Base-by-base conservation (phyloP, 2,329 filamentous ascomycete species). In the Ophiobolus disseminans region DNA sequence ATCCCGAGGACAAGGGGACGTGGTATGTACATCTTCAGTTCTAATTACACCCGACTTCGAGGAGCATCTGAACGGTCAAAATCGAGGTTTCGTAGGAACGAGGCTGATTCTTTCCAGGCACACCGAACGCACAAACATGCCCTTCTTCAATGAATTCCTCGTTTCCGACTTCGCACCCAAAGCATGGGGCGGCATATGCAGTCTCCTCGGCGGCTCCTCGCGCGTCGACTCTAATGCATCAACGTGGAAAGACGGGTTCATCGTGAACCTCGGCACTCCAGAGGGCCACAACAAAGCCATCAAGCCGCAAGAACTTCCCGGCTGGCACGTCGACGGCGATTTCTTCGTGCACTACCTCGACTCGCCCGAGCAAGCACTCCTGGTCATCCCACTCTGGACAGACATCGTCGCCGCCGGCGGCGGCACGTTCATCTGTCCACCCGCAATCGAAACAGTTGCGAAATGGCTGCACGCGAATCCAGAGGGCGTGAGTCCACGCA, bases 331-430 rank as follows among this genome's bases (percentile, higher is more conserved):
- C 14, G 86, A 89, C 69, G 86, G 86, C 7, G 86, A 89, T 58
- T 89, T 88, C 69, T 89, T 89, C 66, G 78, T 86, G 4, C 86
- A 89, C 73, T 90, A 86, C 57, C 80, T 90, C 26, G 86, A 89
- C 65, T 86, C 82, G 16, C 83, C 83, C 0, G 87, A 90, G 73
- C 87, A 90, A 68, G 87, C 78, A 0, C 72, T 89, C 11, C 76
- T 89, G 1, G 84, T 89, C 10, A 88, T 87, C 31, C 86, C 86
- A 1, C 69, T 89, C 4, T 89, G 86, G 73, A 84, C 79, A 0
- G 85, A 89, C 62, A 82, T 89, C 41, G 72, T 75, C 7, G 70
- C 81, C 0, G 76, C 79, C 25, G 86, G 83, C 4, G 87, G 87
- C 20, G 87, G 83, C 3, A 89, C 86, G 0, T 77, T 84, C 62